These are phyloP conservation scores for Hermanozyma aechmeae DNA, from an alignment of 805 yeast species.

Conservation along the genomic window DNA sequence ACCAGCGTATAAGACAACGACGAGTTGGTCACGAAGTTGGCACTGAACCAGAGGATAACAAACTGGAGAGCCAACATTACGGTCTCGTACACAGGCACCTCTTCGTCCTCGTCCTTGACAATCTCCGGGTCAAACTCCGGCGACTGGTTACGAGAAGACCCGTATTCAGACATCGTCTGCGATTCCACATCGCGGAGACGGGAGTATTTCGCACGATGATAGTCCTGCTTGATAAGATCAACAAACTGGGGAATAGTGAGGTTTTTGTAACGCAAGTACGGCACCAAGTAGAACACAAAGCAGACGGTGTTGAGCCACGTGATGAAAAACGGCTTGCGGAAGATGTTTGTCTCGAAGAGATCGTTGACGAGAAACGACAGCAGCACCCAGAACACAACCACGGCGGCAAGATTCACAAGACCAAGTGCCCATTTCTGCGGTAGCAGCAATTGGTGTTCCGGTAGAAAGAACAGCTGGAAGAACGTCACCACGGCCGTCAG, in stretches of 20 bases:
- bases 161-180: background rate
- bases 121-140: too few relatives aligned
- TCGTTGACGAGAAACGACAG: slow-evolving; percentile 81
- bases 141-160: background rate
- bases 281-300: slow-evolving; percentile 69
- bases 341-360: slow-evolving; percentile 57
- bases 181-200: background rate
- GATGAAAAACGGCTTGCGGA: slow-evolving; percentile 84
- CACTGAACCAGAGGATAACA: slow-evolving; percentile 81
- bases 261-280: slow-evolving; percentile 33
- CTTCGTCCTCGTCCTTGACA: slow-evolving; percentile 2
- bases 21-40: slow-evolving; percentile 80
- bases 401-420: slow-evolving; percentile 59
- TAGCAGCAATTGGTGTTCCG: slow-evolving; percentile 14
- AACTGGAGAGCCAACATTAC: slow-evolving; percentile 69
- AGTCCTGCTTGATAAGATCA: slow-evolving; percentile 14
- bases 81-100: slow-evolving; percentile 51
- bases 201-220: slow-evolving; percentile 3
- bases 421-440: slow-evolving; percentile 68
- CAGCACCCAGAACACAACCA: slow-evolving; percentile 82
- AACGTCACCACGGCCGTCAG: slow-evolving; percentile 7
- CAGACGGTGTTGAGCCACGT: slow-evolving; percentile 88
- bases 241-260: slow-evolving; percentile 15
- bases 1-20: slow-evolving; percentile 84
- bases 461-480: slow-evolving; percentile 7